phyloP scores from a whole-genome alignment of 2,329 filamentous ascomycete species.

The Talaromyces sp. region DNA sequence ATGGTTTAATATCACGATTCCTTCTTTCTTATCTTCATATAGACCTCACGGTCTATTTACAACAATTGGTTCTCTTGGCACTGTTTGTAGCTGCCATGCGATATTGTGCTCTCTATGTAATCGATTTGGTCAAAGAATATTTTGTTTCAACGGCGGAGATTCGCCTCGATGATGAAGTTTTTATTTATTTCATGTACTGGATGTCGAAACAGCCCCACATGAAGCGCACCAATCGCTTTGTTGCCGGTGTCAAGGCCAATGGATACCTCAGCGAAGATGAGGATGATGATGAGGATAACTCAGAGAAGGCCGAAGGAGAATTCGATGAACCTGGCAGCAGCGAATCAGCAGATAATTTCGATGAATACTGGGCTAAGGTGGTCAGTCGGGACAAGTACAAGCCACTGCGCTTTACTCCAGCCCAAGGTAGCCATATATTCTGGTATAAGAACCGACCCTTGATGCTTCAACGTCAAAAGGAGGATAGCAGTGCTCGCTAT shows the following conservation, averaged over 20 bases:
- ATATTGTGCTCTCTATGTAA: constrained; percentile 56
- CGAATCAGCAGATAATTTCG: constrained; percentile 42
- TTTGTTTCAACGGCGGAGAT: constrained; percentile 69
- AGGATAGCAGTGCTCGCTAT: constrained; percentile 19
- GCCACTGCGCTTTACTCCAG: constrained; percentile 62
- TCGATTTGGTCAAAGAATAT: constrained; percentile 54
- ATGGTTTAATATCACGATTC: constrained; percentile 59
- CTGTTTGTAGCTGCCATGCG: constrained; percentile 55
- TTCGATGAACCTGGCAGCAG: constrained; percentile 33
- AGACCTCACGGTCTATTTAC: constrained; percentile 66
- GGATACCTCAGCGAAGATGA: constrained; percentile 29
- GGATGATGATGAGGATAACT: constrained; percentile 20
- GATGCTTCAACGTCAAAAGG: constrained; percentile 32
- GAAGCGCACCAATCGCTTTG: constrained; percentile 61
- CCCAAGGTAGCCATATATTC: constrained; percentile 69
- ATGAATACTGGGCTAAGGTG: constrained; percentile 47
- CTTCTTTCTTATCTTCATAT: constrained; percentile 61
- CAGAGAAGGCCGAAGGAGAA: constrained; percentile 30
- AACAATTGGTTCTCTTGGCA: constrained; percentile 56
- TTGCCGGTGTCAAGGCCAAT: constrained; percentile 65
- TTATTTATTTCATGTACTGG: constrained; percentile 73
- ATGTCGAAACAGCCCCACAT: constrained; percentile 65
- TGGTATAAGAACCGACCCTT: constrained; percentile 65
- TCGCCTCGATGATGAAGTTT: constrained; percentile 70
- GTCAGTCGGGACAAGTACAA: constrained; percentile 41